phyloP scores from a whole-genome alignment of 305 asterid species.

The Fraxinus sp. region DNA sequence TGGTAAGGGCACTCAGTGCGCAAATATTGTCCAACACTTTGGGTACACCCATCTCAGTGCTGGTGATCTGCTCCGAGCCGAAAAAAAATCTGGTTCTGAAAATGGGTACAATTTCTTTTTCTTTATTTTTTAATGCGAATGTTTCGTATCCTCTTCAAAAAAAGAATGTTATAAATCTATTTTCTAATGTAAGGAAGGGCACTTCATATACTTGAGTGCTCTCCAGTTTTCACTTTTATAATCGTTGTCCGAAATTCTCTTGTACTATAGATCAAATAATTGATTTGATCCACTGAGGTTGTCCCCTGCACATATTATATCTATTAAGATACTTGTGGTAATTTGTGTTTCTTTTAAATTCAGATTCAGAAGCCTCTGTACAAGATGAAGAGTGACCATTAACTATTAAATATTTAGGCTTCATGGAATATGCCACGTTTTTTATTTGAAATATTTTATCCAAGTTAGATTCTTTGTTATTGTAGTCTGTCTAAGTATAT shows the following conservation, averaged over 20 bases:
- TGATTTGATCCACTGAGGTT: conserved; percentile 5
- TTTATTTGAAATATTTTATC: neutral
- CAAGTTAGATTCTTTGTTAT: neutral
- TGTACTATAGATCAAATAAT: neutral
- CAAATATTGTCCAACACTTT: conserved; percentile 71
- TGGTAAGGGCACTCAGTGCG: conserved; percentile 97
- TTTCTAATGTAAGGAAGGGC: neutral
- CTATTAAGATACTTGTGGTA: neutral
- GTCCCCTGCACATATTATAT: neutral
- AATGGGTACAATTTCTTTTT: conserved; percentile 59
- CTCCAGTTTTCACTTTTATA: neutral
- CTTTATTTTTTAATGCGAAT: neutral
- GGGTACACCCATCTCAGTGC: conserved; percentile 96
- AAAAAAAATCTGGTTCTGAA: conserved; percentile 85
- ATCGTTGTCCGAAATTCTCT: neutral
- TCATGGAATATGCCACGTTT: neutral
- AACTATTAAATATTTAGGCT: neutral
- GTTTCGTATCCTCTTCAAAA: neutral
- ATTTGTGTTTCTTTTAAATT: neutral
- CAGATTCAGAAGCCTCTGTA: conserved; percentile 1
- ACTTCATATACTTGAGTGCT: conserved; percentile 16
- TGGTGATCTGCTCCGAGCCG: conserved; percentile 95
- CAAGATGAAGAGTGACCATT: conserved; percentile 7
- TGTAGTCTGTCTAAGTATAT: neutral
- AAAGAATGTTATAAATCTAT: neutral